phyloP scores from a whole-genome alignment of 169 alveolate genomes.

The Blepharisma undulans region DNA sequence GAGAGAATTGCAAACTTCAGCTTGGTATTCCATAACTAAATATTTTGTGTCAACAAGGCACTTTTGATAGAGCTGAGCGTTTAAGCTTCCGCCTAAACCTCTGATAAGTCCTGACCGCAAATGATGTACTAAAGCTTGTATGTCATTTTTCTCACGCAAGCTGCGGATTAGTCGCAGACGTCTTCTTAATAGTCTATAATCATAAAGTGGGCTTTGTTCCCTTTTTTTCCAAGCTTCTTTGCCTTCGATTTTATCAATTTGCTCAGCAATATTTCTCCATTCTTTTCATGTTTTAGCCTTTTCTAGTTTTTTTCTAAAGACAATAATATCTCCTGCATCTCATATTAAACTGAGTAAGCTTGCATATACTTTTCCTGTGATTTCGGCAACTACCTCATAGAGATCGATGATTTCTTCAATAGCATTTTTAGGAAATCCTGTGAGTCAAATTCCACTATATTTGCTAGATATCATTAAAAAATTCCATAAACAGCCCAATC shows the following conservation, averaged over 20 bases:
- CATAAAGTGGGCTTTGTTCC: constrained; percentile 28
- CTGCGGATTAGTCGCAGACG: constrained; percentile 32
- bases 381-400: constrained; percentile 3
- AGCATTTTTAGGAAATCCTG: background rate
- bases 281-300: constrained; percentile 15
- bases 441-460: background rate
- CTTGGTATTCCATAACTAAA: constrained; percentile 61
- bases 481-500: background rate
- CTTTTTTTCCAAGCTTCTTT: constrained; percentile 33
- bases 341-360: background rate
- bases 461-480: background rate
- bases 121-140: constrained; percentile 45
- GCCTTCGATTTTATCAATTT: constrained; percentile 10
- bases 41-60: constrained; percentile 66
- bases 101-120: constrained; percentile 54
- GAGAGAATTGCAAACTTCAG: constrained; percentile 57
- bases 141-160: constrained; percentile 43
- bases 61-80: constrained; percentile 57
- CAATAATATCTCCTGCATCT: constrained; percentile 13
- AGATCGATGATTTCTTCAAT: constrained; percentile 28
- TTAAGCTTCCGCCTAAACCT: constrained; percentile 59
- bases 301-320: background rate
- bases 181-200: background rate
- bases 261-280: constrained; percentile 10
- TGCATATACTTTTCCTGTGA: background rate